These are phyloP conservation scores for Dentipellis sp. DNA, from an alignment of 768 basidiomycete species.

Conservation along the genomic window DNA sequence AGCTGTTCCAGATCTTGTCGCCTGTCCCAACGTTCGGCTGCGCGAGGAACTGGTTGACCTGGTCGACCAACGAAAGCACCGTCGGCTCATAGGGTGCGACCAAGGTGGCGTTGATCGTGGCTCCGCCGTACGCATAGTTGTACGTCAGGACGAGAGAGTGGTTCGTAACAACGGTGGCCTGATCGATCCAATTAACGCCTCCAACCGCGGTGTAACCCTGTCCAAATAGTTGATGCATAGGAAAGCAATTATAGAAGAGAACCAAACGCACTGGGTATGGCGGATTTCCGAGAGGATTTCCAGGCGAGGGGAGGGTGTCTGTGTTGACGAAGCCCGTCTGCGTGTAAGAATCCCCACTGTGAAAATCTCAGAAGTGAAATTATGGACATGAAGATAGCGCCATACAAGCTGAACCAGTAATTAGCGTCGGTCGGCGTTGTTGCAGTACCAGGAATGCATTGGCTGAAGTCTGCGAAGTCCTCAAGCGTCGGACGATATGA, in stretches of 20 bases:
- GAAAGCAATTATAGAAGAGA: too few relatives aligned
- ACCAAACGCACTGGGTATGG: constrained; percentile 32
- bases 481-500: not conserved
- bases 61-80: constrained; percentile 47
- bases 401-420: constrained; percentile 55
- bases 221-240: not conserved
- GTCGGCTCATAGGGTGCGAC: constrained; percentile 44
- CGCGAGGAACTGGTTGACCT: constrained; percentile 49
- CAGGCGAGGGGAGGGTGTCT: constrained; percentile 30
- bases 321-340: constrained; percentile 41
- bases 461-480: constrained; percentile 25
- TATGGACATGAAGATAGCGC: not conserved
- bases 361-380: not conserved
- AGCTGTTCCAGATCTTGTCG: constrained; percentile 44
- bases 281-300: constrained; percentile 46
- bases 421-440: constrained; percentile 21
- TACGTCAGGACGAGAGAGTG: constrained; percentile 46
- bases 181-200: constrained; percentile 54
- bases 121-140: constrained; percentile 45
- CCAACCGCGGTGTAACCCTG: constrained; percentile 42
- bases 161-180: constrained; percentile 42
- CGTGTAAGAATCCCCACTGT: constrained; percentile 50
- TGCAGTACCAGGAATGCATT: constrained; percentile 27
- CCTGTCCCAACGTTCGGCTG: constrained; percentile 38
- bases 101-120: constrained; percentile 50